Base-by-base conservation (phyloP, 2,329 filamentous ascomycete species). In the Dactylellina sp. region DNA sequence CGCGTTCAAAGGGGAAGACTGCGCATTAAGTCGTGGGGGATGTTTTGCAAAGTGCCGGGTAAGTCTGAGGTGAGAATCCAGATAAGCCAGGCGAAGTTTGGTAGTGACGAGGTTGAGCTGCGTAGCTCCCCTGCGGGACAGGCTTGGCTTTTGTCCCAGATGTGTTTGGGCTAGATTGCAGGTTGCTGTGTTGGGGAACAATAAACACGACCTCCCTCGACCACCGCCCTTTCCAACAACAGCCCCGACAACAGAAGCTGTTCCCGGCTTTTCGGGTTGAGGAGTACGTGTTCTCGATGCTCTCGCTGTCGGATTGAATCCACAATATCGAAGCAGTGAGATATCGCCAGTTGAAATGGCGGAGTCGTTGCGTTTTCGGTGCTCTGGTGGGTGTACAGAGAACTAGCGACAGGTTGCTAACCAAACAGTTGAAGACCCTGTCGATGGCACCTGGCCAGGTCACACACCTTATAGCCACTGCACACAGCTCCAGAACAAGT, bases 151-250 rank as follows among this genome's bases (percentile, higher is more conserved):
- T 4, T 18, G 53, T 57, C 9, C 53, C 53, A 32, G 20, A n/a
- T 44, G 18, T 28, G 53, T 57, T 57, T 57, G n/a, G 25, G n/a
- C 14, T 57, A 57, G 39, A 57, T 44, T 25, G 22, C n/a, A n/a
- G 6, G 14, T 24, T 20, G 22, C 20, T 28, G 20, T 32, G 24
- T 32, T 25, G 46, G 9, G 5, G 28, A 22, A 46, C 37, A 14
- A 6, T 14, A 40, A 40, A 14, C n/a, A 40, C 37, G 5, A 14
- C 28, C 42, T 16, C 39, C 4, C 12, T 49, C 6, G 11, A 11
- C n/a, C 4, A n/a, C 22, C 6, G 32, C 32, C 12, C 12, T 6
- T 6, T 35, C 12, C 12, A 6, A 35, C 32, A 6, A 35, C 6
- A 12, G 32, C 12, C 6, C 32, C 32, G 6, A 6, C 12, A 35